Conservation (phyloP, 1,139 yeast species). For the Kodamaea sp. region DNA sequence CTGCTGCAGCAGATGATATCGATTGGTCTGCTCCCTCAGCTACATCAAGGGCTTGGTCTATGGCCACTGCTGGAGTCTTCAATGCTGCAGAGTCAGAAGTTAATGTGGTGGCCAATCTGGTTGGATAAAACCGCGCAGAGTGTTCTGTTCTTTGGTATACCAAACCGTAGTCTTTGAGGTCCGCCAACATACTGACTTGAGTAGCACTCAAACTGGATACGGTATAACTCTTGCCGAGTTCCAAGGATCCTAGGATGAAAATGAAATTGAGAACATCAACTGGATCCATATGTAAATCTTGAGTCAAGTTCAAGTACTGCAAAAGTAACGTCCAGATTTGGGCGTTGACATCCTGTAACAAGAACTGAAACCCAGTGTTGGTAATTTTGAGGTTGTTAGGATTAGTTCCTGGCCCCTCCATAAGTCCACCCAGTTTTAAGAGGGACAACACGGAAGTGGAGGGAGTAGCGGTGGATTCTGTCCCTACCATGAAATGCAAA, state of each 20-base stretch:
- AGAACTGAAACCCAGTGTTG: conserved; percentile 88
- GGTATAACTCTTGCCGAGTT: conserved; percentile 84
- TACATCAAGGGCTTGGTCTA: conserved; percentile 58
- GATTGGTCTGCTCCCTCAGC: conserved; percentile 28
- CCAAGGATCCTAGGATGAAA: conserved; percentile 89
- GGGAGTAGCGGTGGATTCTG: conserved; percentile 66
- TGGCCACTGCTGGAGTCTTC: conserved; percentile 68
- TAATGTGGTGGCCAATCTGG: conserved; percentile 84
- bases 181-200: conserved; percentile 84
- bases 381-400: conserved; percentile 67
- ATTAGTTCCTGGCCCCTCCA: conserved; percentile 56
- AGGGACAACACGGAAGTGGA: conserved; percentile 67
- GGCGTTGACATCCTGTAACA: conserved; percentile 88
- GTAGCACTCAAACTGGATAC: conserved; percentile 72
- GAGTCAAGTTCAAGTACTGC: conserved; percentile 85
- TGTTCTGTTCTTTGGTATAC: conserved; percentile 73
- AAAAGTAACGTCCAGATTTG: conserved; percentile 92
- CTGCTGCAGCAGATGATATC: conserved; percentile 14
- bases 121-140: conserved; percentile 78
- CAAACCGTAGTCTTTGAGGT: conserved; percentile 86
- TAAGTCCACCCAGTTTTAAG: conserved; percentile 74
- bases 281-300: conserved; percentile 86
- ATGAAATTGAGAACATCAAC: conserved; percentile 94
- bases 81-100: conserved; percentile 80
- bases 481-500: conserved; percentile 96